Evolutionary conservation across 257 asterid species (phyloP), one percentile per base, ranked within the genome.

Genomic region (Echium plantagineum): DNA sequence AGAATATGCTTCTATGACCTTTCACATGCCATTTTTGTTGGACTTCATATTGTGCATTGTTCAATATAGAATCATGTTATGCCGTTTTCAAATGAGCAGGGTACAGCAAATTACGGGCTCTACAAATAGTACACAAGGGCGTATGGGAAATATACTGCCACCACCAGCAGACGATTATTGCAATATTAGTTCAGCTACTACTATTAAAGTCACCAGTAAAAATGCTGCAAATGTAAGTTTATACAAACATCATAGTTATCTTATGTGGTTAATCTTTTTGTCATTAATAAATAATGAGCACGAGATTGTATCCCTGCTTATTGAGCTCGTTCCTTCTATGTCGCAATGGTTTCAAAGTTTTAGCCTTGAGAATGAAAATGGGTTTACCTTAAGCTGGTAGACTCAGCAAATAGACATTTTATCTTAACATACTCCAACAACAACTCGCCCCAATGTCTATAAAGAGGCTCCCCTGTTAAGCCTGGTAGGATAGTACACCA

Each of bases 121-220:
- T 66, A 26, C 86, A 71, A 78, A 78, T 77, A 73, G 78, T 75
- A 67, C 47, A 53, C 94, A 84, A 74, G 81, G 83, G 66, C 87
- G 82, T 62, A 71, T 93, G 21, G 98, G 98, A 69, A 84, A 67
- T 69, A 77, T 75, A 49, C 74, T 91, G 70, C 98, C 98, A 63
- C 81, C 98, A 58, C 94, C 98, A 16, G 80, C 80, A 38, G 97
- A 91, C 71, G 95, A 85, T 52, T 87, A 78, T 80, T 74, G 65
- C 83, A 79, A 67, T 83, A 78, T 74, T 74, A 64, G 74, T 66
- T 51, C 80, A 55, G 67, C 84, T 64, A 75, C 85, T 75, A 63
- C 83, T 2, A 91, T 65, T 63, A 85, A 81, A 80, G 86, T 89
- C 66, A 69, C 66, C 63, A 60, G 69, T 74, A 85, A 78, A 83